Conservation (phyloP, 768 basidiomycete genomes). For the Tricholoma furcatifolium region DNA sequence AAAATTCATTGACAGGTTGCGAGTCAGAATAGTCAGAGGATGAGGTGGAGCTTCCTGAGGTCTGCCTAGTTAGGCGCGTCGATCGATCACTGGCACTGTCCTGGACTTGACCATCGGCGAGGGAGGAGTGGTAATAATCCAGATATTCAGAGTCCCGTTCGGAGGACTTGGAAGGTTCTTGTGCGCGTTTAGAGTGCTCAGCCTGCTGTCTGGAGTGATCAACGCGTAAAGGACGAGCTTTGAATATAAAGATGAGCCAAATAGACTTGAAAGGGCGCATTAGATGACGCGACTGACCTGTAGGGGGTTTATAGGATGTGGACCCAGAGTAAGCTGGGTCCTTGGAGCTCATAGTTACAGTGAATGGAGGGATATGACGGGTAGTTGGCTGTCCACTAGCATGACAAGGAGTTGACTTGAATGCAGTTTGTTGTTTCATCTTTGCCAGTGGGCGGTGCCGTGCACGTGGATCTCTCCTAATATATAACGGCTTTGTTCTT, state of each 20-base stretch:
- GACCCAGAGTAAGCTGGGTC: slow-evolving; percentile 12
- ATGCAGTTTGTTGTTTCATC: slow-evolving; percentile 15
- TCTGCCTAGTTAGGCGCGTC: slow-evolving; percentile 26
- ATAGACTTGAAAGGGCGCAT: slow-evolving; percentile 6
- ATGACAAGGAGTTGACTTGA: slow-evolving; percentile 6
- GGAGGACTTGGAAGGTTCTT: slow-evolving; percentile 4
- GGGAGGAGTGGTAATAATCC: slow-evolving; percentile 53
- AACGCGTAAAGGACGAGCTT: slow-evolving; percentile 9
- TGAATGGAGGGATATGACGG: slow-evolving; percentile 1
- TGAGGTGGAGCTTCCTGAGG: slow-evolving; percentile 37
- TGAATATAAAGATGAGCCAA: slow-evolving; percentile 9
- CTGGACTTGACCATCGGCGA: slow-evolving; percentile 35
- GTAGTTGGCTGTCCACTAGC: slow-evolving; percentile 1
- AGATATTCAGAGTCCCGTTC: slow-evolving; percentile 17
- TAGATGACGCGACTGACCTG: slow-evolving; percentile 7
- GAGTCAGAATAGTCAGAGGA: slow-evolving; percentile 53
- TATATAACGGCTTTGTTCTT: no score
- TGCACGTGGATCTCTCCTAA: slow-evolving; percentile 10
- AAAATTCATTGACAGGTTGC: slow-evolving; percentile 22
- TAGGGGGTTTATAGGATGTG: slow-evolving; percentile 11
- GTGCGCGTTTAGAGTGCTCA: slow-evolving; percentile 12
- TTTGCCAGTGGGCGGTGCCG: slow-evolving; percentile 6
- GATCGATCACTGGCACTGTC: slow-evolving; percentile 22
- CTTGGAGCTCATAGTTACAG: slow-evolving; percentile 14
- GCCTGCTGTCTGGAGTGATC: slow-evolving; percentile 9